Conservation (phyloP, 2,329 filamentous ascomycete genomes). For the Fusarium hainanense region DNA sequence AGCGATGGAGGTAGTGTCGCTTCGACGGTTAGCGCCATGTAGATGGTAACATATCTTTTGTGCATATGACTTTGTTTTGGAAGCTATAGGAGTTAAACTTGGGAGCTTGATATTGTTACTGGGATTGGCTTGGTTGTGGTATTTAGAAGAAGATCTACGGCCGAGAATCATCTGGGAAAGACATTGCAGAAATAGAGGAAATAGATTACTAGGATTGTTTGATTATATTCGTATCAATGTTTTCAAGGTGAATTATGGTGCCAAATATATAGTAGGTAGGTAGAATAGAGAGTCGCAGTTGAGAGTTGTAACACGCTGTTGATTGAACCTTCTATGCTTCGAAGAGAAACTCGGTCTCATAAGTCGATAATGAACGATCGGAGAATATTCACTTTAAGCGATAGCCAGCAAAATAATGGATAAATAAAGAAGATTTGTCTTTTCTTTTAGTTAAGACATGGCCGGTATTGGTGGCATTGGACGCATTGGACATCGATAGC, state of each 20-base stretch:
- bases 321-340: not conserved
- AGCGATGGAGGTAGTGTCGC: conserved; percentile 54
- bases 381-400: not conserved
- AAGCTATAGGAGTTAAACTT: conserved; percentile 24
- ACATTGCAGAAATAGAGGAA: conserved; percentile 9
- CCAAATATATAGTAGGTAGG: no score
- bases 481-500: not conserved
- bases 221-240: not conserved
- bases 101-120: conserved; percentile 14
- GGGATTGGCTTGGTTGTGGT: conserved; percentile 8
- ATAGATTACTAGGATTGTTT: not conserved
- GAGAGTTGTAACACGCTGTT: not conserved
- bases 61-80: conserved; percentile 14
- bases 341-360: not conserved
- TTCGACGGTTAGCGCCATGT: conserved; percentile 49
- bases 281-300: not conserved
- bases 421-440: not conserved
- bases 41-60: conserved; percentile 15
- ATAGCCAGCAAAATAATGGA: not conserved
- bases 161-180: not conserved
- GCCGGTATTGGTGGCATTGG: not conserved
- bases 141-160: not conserved
- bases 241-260: not conserved
- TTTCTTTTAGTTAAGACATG: not conserved
- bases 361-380: not conserved